Base-by-base conservation (phyloP, 257 asterid genomes). In the Petunia axillaris region DNA sequence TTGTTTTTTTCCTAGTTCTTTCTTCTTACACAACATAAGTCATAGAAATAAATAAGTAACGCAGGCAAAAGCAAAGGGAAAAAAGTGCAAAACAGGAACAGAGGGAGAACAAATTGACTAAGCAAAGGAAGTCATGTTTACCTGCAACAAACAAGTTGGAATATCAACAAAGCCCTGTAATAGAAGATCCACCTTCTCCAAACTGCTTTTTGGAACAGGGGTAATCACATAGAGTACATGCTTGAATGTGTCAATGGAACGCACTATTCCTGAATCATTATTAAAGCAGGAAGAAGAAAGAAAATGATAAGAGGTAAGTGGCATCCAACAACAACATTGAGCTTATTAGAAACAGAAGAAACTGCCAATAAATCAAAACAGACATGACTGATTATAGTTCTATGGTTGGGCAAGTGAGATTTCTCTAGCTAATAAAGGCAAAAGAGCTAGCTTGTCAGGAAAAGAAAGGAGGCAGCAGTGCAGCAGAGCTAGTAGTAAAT, bases 81-180 rank as follows among this genome's bases (percentile, higher is more conserved):
- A 71, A 71, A 48, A 50, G n/a, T 48, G 35, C 35, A 71, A 16
- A 25, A 71, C 77, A 71, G 62, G 11, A 2, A 50, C 43, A 48
- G 2, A 3, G 43, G 41, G 77, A 25, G 35, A 71, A 48, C 35
- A 25, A 41, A 46, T 25, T 71, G 62, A 35, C 62, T 9, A 52
- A 52, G 55, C 55, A 44, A 0, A 16, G 58, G 77, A 35, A 41
- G 57, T 71, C 41, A 8, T 39, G 53, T 36, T 70, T 84, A 96
- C 99, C 97, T 94, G 97, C 81, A 93, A 87, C 83, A 96, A 90
- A 82, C 89, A 80, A 67, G 91, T 84, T 6, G 99, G 99, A 81
- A 94, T 88, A 84, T 89, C 89, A 73, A 96, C 64, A 79, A 88
- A 94, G 7, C 98, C 98, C 85, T 94, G 97, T 68, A 96, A 94